A percentile compares a stretch with the other conserved stretches of the same genome.
These are phyloP conservation scores for Bruguiera gymnorhiza DNA, from an alignment of 345 rosid genomes.

Conservation along the genomic window DNA sequence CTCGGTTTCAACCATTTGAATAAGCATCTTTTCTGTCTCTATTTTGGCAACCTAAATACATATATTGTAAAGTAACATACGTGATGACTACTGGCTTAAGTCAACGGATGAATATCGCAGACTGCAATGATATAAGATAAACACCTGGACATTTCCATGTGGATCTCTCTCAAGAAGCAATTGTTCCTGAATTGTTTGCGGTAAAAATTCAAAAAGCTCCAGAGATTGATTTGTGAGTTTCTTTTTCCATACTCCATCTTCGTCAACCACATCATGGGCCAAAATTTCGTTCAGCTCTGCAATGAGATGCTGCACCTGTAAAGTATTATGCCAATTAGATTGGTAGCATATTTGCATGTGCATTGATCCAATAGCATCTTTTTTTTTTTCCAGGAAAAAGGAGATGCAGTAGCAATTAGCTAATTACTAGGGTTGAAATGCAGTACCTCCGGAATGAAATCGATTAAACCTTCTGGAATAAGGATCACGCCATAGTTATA, in stretches of 20 bases:
- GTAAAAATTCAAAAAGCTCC: slow-evolving; percentile 78
- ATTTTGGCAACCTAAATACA: slow-evolving; percentile 78
- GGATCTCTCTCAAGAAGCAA: slow-evolving; percentile 98
- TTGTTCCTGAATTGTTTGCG: slow-evolving; percentile 85
- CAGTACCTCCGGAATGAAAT: slow-evolving; percentile 92
- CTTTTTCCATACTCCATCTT: slow-evolving; percentile 73
- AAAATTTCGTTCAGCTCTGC: slow-evolving; percentile 86
- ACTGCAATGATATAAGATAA: not conserved
- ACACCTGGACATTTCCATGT: slow-evolving; percentile 98
- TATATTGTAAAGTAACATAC: not conserved
- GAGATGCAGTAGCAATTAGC: too few relatives aligned
- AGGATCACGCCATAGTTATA: slow-evolving; percentile 93
- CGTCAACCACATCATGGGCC: slow-evolving; percentile 79
- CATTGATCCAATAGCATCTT: not conserved
- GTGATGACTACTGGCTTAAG: not conserved
- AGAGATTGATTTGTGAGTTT: slow-evolving; percentile 61
- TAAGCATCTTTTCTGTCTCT: slow-evolving; percentile 97
- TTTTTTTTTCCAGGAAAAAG: not conserved
- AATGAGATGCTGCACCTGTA: slow-evolving; percentile 87
- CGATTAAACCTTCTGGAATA: slow-evolving; percentile 97
- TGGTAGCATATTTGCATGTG: not conserved
- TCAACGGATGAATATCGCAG: slow-evolving; percentile 6
- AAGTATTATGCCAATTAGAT: not conserved
- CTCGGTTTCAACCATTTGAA: slow-evolving; percentile 97
- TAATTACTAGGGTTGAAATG: not conserved